Conservation (phyloP, 495 filamentous ascomycete genomes). For the Hypoxylon subgilvum region DNA sequence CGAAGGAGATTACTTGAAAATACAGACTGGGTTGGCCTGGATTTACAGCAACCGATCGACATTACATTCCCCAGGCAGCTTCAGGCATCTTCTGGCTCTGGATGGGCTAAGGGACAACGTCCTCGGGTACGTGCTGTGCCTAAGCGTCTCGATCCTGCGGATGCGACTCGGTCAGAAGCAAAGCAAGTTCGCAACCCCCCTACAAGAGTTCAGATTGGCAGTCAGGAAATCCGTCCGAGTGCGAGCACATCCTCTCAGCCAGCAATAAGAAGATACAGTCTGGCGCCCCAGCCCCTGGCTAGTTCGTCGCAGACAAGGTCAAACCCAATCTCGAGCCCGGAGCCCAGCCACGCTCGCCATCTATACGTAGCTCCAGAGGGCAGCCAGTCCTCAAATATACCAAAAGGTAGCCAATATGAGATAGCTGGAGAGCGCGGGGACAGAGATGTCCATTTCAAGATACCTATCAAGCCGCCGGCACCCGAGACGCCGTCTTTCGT, state of each 20-base stretch:
- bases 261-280: conserved; percentile 18
- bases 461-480: background rate
- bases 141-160: background rate
- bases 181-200: background rate
- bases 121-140: conserved; percentile 3
- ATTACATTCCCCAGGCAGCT: conserved; percentile 36
- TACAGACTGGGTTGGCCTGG: conserved; percentile 40
- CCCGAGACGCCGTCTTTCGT: conserved; percentile 29
- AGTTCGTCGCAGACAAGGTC: conserved; percentile 10
- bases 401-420: background rate
- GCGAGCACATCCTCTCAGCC: conserved; percentile 15
- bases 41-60: conserved; percentile 38
- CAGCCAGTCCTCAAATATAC: background rate
- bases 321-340: conserved; percentile 15
- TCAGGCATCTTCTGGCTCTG: conserved; percentile 25
- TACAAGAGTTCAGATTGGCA: conserved; percentile 47
- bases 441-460: background rate
- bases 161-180: background rate
- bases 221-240: conserved; percentile 43
- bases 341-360: conserved; percentile 12
- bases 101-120: conserved; percentile 28
- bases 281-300: conserved; percentile 4
- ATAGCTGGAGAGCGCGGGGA: background rate
- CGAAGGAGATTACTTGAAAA: conserved; percentile 34
- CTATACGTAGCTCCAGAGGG: conserved; percentile 5